Conservation (phyloP, 2,329 filamentous ascomycete species). For the Colletotrichum euphorbiae region DNA sequence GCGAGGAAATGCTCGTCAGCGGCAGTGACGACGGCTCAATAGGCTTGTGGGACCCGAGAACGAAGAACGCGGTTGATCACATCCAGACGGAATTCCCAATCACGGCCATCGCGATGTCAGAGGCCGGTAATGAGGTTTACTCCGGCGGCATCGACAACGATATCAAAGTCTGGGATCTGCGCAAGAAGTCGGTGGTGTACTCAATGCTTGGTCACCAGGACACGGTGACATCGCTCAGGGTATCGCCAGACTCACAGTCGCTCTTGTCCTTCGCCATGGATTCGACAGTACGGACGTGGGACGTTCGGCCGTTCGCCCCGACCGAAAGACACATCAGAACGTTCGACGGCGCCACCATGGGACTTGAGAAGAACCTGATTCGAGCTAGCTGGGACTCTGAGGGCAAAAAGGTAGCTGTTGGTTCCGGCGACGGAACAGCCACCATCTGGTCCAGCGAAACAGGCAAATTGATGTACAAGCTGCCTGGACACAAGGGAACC, state of each 20-base stretch:
- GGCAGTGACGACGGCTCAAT: slow-evolving; percentile 95
- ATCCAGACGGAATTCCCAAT: slow-evolving; percentile 93
- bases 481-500: slow-evolving; percentile 93
- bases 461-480: slow-evolving; percentile 93
- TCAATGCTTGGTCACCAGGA: slow-evolving; percentile 90
- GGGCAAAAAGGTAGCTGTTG: slow-evolving; percentile 88
- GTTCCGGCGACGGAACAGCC: slow-evolving; percentile 89
- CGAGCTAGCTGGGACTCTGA: slow-evolving; percentile 89
- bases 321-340: slow-evolving; percentile 86
- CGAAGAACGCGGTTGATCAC: slow-evolving; percentile 88
- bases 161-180: slow-evolving; percentile 96
- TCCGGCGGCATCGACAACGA: slow-evolving; percentile 96
- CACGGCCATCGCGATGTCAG: slow-evolving; percentile 89
- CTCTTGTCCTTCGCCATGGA: slow-evolving; percentile 94
- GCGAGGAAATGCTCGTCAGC: slow-evolving; percentile 90
- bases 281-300: slow-evolving; percentile 94
- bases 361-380: slow-evolving; percentile 91
- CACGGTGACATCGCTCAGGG: slow-evolving; percentile 87
- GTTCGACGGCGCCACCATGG: slow-evolving; percentile 90
- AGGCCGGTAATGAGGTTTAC: slow-evolving; percentile 95
- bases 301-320: slow-evolving; percentile 93
- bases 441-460: slow-evolving; percentile 90
- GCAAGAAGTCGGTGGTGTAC: slow-evolving; percentile 90
- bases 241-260: slow-evolving; percentile 94
- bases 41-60: slow-evolving; percentile 94